Evolutionary conservation across 106 monocot genomes (phyloP).

Genomic region (Alisma plantagoaquatica): DNA sequence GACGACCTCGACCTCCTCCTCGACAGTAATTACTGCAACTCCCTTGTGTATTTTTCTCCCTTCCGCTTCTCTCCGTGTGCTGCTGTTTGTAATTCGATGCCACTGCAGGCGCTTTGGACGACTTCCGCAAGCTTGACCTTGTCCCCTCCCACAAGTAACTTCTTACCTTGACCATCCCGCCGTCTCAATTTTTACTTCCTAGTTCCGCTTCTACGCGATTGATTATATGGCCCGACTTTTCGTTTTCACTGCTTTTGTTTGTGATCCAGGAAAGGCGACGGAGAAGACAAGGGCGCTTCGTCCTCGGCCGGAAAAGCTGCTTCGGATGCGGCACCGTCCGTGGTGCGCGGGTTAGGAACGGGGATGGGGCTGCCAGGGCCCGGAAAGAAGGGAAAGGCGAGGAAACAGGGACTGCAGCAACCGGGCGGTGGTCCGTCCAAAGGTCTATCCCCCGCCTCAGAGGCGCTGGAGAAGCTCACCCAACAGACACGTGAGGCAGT

Average conservation of each 20-base stretch:
- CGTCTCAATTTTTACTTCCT: too few relatives aligned
- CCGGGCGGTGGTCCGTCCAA: background rate
- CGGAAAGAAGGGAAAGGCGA: conserved; percentile 4
- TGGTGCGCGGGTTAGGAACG: conserved; percentile 18
- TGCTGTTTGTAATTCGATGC: background rate
- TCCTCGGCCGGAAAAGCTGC: too few relatives aligned
- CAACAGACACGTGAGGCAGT: conserved; percentile 23
- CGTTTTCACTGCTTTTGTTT: too few relatives aligned
- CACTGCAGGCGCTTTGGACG: conserved; percentile 22
- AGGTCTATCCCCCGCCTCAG: conserved; percentile 14
- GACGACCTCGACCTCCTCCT: conserved; percentile 26
- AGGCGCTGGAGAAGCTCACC: conserved; percentile 26
- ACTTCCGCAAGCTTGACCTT: conserved; percentile 23
- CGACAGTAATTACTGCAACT: conserved; percentile 29
- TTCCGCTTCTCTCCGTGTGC: too few relatives aligned
- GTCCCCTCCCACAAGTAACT: conserved; percentile 9
- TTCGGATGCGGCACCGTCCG: background rate
- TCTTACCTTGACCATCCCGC: too few relatives aligned
- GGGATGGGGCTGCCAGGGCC: conserved; percentile 19
- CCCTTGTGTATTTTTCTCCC: too few relatives aligned
- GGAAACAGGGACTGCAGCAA: conserved; percentile 9
- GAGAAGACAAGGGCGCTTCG: too few relatives aligned
- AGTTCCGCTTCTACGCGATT: too few relatives aligned
- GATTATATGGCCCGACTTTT: too few relatives aligned
- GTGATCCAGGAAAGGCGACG: too few relatives aligned